phyloP scores from a whole-genome alignment of 805 yeast genomes.

The Kuraishia piskuri region DNA sequence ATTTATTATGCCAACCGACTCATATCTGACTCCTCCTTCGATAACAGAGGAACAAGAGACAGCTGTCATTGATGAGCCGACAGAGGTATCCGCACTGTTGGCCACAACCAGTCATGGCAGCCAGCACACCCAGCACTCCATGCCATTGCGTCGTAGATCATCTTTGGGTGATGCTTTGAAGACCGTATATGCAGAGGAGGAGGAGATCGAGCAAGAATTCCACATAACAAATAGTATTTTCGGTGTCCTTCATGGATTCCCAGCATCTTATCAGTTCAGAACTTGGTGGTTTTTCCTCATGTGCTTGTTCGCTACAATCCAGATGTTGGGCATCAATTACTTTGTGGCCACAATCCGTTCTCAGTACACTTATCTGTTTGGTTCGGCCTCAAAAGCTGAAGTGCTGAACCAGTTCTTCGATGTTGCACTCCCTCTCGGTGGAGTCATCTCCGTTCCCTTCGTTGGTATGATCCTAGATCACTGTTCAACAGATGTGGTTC shows the following conservation, averaged over 20 bases:
- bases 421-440: slow-evolving; percentile 48
- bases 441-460: slow-evolving; percentile 44
- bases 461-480: slow-evolving; percentile 43
- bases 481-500: slow-evolving; percentile 36
- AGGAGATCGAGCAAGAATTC: slow-evolving; percentile 26
- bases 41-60: slow-evolving; percentile 3
- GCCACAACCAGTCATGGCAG: neutral
- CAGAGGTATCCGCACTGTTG: slow-evolving; percentile 9
- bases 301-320: slow-evolving; percentile 42
- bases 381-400: slow-evolving; percentile 28
- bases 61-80: slow-evolving; percentile 1
- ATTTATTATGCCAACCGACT: slow-evolving; percentile 38
- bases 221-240: slow-evolving; percentile 36
- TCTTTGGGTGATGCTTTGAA: slow-evolving; percentile 50
- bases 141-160: slow-evolving; percentile 29
- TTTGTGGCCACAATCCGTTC: slow-evolving; percentile 51
- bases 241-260: slow-evolving; percentile 46
- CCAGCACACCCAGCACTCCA: neutral
- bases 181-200: slow-evolving; percentile 44
- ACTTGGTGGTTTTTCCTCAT: slow-evolving; percentile 45
- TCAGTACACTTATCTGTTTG: slow-evolving; percentile 40
- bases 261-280: slow-evolving; percentile 37
- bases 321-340: slow-evolving; percentile 49
- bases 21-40: slow-evolving; percentile 34
- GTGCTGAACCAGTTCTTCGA: slow-evolving; percentile 39